These are phyloP conservation scores for Cryphonectria carpinicola DNA, from an alignment of 2,329 filamentous ascomycete genomes.

Conservation along the genomic window DNA sequence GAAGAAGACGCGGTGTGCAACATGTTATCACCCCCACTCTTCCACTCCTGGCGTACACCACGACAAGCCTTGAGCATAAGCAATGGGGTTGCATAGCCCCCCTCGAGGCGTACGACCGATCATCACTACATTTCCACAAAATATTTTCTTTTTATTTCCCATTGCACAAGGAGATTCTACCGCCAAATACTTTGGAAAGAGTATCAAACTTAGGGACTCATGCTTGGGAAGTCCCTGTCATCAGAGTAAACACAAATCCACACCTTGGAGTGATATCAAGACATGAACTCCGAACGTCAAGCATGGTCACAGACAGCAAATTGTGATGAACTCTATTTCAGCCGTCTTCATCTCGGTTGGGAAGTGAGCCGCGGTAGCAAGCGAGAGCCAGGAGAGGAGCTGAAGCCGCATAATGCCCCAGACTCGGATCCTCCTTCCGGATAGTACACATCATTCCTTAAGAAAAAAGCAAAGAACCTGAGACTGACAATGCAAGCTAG, in stretches of 20 bases:
- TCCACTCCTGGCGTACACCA: neutral
- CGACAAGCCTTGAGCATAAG: neutral
- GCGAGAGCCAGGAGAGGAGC: neutral
- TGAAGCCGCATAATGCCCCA: neutral
- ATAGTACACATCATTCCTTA: neutral
- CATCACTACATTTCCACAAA: neutral
- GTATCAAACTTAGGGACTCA: neutral
- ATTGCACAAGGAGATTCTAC: neutral
- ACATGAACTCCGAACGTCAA: neutral
- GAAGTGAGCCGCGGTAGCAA: neutral
- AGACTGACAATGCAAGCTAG: neutral
- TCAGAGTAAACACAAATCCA: neutral
- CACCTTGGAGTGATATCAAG: neutral
- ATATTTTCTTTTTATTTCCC: neutral
- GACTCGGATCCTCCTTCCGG: neutral
- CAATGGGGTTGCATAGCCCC: neutral
- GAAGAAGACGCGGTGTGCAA: neutral
- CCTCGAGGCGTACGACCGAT: neutral
- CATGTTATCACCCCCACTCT: neutral
- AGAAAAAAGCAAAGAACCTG: neutral
- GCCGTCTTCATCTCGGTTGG: conserved; percentile 1
- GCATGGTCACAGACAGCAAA: neutral
- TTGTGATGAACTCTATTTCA: neutral
- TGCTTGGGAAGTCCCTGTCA: neutral
- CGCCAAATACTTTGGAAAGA: neutral